Conservation (phyloP, 208 protist species). For the Wallacemonas sp. region DNA sequence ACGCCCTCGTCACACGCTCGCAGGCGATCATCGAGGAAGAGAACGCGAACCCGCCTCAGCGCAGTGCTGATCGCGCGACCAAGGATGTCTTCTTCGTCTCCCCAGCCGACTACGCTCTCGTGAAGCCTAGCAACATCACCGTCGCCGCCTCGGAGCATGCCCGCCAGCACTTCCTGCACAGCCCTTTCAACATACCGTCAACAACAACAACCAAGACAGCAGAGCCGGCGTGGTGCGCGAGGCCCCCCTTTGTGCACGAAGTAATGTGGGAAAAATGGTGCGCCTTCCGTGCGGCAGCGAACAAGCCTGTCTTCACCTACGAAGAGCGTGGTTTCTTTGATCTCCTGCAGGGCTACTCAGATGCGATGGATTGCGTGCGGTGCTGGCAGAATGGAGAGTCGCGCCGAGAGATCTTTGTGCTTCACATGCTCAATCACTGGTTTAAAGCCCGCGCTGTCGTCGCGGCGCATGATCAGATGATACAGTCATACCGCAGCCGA, state of each 20-base stretch:
- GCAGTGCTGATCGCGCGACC: conserved; percentile 2
- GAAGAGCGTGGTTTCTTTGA: conserved; percentile 79
- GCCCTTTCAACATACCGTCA: conserved; percentile 47
- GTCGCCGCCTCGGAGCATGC: conserved; percentile 54
- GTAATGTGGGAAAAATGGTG: conserved; percentile 75
- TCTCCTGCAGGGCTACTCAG: conserved; percentile 74
- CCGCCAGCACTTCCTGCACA: conserved; percentile 45
- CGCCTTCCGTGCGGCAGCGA: conserved; percentile 34
- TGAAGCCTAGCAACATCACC: conserved; percentile 49
- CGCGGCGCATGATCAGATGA: conserved; percentile 67
- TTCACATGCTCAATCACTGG: conserved; percentile 88
- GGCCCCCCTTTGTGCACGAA: conserved; percentile 63
- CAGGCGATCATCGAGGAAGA: conserved; percentile 22
- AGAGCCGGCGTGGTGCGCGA: conserved; percentile 8
- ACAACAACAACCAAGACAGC: neutral
- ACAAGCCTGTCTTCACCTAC: conserved; percentile 39
- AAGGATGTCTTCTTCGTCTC: conserved; percentile 42
- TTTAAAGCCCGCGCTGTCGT: conserved; percentile 81
- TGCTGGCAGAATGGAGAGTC: conserved; percentile 75
- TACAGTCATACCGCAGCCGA: conserved; percentile 26
- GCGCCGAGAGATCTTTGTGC: conserved; percentile 61
- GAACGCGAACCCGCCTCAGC: conserved; percentile 1
- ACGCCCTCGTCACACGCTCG: conserved; percentile 16
- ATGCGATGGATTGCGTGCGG: conserved; percentile 72
- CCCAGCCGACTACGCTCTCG: conserved; percentile 34